These are phyloP conservation scores for Claviceps arundinis DNA, from an alignment of 2,329 filamentous ascomycete species.

Conservation along the genomic window DNA sequence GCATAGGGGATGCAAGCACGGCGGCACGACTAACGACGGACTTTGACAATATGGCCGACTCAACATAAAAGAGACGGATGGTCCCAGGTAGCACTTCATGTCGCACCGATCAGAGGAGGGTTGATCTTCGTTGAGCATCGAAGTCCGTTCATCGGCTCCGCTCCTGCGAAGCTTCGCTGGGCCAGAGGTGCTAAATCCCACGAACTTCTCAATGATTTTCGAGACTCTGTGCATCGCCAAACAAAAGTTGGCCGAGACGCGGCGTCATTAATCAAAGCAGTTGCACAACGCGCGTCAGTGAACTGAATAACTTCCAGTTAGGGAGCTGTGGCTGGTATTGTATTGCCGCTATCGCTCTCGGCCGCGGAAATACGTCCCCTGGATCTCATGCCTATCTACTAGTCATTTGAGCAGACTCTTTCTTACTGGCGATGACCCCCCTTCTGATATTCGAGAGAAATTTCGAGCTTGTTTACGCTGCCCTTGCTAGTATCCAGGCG, in stretches of 20 bases:
- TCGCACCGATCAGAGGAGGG: not conserved
- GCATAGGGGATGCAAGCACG: not conserved
- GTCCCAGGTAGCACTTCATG: not conserved
- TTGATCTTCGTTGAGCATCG: not conserved
- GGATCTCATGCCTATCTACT: not conserved
- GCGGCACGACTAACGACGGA: not conserved
- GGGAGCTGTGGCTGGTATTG: not conserved
- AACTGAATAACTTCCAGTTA: not conserved
- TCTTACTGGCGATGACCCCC: not conserved
- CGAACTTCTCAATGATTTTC: not conserved
- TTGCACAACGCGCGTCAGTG: not conserved
- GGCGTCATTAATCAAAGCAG: not conserved
- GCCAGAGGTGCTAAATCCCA: not conserved
- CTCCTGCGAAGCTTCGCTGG: not conserved
- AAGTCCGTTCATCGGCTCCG: not conserved
- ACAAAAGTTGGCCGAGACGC: not conserved
- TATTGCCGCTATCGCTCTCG: not conserved
- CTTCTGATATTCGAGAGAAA: not conserved
- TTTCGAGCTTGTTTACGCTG: not conserved
- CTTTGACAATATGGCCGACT: not conserved
- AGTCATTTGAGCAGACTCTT: not conserved
- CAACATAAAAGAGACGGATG: not conserved
- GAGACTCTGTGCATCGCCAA: not conserved
- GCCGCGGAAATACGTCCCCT: not conserved
- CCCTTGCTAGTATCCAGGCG: not conserved